Evolutionary conservation across 306 rosid genomes (phyloP), one percentile per base, ranked within the genome.

Genomic region (Purshia tridentata): DNA sequence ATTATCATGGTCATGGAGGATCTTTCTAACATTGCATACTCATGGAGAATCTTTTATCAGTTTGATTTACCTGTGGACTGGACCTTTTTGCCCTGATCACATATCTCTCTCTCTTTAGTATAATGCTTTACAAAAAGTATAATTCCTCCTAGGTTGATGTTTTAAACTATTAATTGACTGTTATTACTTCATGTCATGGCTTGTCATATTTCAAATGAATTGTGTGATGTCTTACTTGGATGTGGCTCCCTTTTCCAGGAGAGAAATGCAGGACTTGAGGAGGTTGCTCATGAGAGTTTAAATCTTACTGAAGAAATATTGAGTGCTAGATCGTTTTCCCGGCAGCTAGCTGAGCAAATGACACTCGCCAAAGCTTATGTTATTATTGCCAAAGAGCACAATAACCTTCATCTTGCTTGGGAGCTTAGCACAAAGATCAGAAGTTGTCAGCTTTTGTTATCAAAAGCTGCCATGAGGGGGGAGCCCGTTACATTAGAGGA

Each of bases 381-480:
- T 67, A 88, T 95, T 72, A 95, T 95, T 78, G 93, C 99, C 80
- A 95, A 95, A 86, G 99, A 95, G 84, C 99, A 92, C 83, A 92
- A 89, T 64, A 95, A 90, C 81, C 97, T 95, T 86, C 99, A 86
- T 77, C 97, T 95, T 76, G 98, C 98, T 55, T 95, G 99, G 99
- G 91, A 92, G 81, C 93, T 95, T 71, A 92, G 96, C 80, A 69
- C 89, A 48, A 90, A 83, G 80, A 92, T 95, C 82, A 88, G 99
- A 86, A 85, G 81, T 74, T 90, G 96, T 80, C 99, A 95, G 73
- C 97, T 95, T 77, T 79, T 95, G 88, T 93, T 95, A 77, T 95
- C 99, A 44, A 90, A 85, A 76, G 93, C 93, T 67, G 93, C 93
- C 74, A 90, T 84, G 93, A 84, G 89, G 60, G 98, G 98, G 72